Percentiles rank a stretch among this genome's conserved stretches.
phyloP scores from a whole-genome alignment of 2,329 filamentous ascomycete species.

The Alternaria sp. region DNA sequence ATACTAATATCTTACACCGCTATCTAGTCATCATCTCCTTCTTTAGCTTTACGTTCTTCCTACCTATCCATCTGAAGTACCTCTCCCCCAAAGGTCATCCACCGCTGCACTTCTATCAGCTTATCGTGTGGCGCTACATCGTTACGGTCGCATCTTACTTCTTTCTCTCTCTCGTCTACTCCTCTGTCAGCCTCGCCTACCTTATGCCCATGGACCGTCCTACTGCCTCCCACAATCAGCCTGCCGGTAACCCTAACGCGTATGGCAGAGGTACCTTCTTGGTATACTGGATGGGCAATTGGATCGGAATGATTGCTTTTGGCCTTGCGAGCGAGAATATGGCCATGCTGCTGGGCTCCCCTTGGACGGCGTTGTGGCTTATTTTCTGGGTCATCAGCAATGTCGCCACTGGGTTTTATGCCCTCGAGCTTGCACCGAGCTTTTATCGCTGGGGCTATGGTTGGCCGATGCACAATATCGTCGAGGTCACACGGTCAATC shows the following conservation, averaged over 20 bases:
- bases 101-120: slow-evolving; percentile 63
- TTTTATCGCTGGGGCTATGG: slow-evolving; percentile 70
- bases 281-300: slow-evolving; percentile 70
- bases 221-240: slow-evolving; percentile 52
- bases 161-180: slow-evolving; percentile 67
- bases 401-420: slow-evolving; percentile 66
- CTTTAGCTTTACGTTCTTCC: slow-evolving; percentile 69
- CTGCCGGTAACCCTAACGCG: slow-evolving; percentile 57
- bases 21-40: slow-evolving; percentile 70
- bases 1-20: background rate
- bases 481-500: slow-evolving; percentile 64
- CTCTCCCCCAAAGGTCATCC: slow-evolving; percentile 62
- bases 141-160: slow-evolving; percentile 66
- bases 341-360: slow-evolving; percentile 66
- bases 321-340: slow-evolving; percentile 70
- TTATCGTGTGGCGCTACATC: slow-evolving; percentile 64
- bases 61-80: slow-evolving; percentile 68
- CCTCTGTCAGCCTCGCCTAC: slow-evolving; percentile 67
- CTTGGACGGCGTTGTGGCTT: slow-evolving; percentile 67
- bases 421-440: slow-evolving; percentile 60
- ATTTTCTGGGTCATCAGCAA: slow-evolving; percentile 74
- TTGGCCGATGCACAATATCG: slow-evolving; percentile 68
- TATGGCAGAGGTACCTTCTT: slow-evolving; percentile 65
- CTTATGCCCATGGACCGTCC: slow-evolving; percentile 64
- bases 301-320: slow-evolving; percentile 66